A percentile compares a stretch with the other conserved stretches of the same genome.
These are phyloP conservation scores for Colletotrichum endophyticum DNA, from an alignment of 2,329 filamentous ascomycete species.

Conservation along the genomic window DNA sequence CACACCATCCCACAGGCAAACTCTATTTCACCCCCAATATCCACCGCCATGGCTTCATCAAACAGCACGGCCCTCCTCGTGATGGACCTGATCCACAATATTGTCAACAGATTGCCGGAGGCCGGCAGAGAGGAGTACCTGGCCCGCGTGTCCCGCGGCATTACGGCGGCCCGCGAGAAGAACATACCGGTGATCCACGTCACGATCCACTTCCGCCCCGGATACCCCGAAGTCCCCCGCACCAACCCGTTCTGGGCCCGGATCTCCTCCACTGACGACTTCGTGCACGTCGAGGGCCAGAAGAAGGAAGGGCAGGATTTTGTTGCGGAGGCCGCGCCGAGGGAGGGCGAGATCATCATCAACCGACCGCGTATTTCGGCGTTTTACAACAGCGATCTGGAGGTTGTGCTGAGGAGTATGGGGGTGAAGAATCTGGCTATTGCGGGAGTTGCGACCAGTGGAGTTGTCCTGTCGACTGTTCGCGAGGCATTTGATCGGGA, in stretches of 20 bases:
- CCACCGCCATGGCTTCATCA: neutral
- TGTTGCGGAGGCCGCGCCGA: neutral
- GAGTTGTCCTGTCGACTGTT: neutral
- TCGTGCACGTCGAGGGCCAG: neutral
- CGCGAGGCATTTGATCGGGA: neutral
- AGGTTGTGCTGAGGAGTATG: neutral
- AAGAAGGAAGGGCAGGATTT: neutral
- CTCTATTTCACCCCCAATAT: neutral
- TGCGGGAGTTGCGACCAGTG: neutral
- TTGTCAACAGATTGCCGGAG: neutral
- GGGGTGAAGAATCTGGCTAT: neutral
- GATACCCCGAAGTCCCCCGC: neutral
- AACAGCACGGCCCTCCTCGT: neutral
- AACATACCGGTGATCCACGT: neutral
- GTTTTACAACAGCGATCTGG: neutral
- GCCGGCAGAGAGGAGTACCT: neutral
- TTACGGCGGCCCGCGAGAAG: neutral
- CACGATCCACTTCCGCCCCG: neutral
- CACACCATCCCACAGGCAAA: neutral
- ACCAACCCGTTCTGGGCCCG: neutral
- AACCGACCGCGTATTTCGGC: neutral
- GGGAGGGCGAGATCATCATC: neutral
- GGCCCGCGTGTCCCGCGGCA: neutral
- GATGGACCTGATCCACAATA: neutral
- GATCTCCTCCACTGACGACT: neutral